Conservation (phyloP, 148 eudicot species). For the Nepenthes mirabilis region DNA sequence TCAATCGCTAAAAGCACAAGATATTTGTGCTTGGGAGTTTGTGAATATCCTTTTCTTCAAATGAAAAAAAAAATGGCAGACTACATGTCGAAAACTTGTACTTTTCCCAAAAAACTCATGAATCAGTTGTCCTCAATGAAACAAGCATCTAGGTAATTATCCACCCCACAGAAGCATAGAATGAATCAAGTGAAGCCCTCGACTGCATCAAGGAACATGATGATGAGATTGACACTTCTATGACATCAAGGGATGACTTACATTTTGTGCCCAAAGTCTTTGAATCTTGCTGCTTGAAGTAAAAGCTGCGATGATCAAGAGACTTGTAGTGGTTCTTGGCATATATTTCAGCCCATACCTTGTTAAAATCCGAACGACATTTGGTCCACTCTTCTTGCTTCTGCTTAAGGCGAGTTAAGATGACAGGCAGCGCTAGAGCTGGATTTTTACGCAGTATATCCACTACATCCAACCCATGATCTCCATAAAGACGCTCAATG, state of each 20-base stretch:
- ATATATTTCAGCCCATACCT: constrained; percentile 92
- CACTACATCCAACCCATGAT: constrained; percentile 92
- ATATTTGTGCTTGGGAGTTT: too few relatives aligned
- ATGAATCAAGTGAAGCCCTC: too few relatives aligned
- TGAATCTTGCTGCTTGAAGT: constrained; percentile 97
- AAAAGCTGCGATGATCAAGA: constrained; percentile 97
- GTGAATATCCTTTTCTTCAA: too few relatives aligned
- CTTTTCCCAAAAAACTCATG: too few relatives aligned
- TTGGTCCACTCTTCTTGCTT: constrained; percentile 95
- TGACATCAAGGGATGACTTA: constrained; percentile 19
- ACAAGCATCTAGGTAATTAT: too few relatives aligned
- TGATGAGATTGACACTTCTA: too few relatives aligned
- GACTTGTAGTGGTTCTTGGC: constrained; percentile 92
- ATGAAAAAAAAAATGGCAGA: too few relatives aligned
- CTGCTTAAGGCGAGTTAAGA: constrained; percentile 84
- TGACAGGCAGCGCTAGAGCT: constrained; percentile 57
- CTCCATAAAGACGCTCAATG: constrained; percentile 89
- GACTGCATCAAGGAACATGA: too few relatives aligned
- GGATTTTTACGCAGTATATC: constrained; percentile 74
- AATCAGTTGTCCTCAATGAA: too few relatives aligned
- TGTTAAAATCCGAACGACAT: constrained; percentile 79
- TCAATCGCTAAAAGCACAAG: too few relatives aligned
- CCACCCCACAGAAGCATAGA: too few relatives aligned
- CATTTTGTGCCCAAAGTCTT: constrained; percentile 87
- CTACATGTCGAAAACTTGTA: too few relatives aligned